A percentile compares a stretch with the other conserved stretches of the same genome.
phyloP scores from a whole-genome alignment of 495 filamentous ascomycete genomes.

The Apodospora peruviana region DNA sequence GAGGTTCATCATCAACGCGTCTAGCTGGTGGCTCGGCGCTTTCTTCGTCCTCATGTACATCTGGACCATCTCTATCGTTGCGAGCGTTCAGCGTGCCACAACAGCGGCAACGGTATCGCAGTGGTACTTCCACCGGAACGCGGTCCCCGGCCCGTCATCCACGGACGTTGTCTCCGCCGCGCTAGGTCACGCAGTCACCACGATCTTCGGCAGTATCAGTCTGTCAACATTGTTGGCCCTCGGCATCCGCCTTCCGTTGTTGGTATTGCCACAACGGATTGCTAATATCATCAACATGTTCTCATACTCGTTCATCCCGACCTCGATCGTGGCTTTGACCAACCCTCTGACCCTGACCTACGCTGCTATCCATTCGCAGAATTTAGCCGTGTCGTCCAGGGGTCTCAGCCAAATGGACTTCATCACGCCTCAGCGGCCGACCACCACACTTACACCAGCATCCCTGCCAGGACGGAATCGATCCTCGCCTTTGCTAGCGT shows the following conservation, averaged over 20 bases:
- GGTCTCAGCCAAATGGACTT: constrained; percentile 74
- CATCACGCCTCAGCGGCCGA: constrained; percentile 53
- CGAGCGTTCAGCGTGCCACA: constrained; percentile 81
- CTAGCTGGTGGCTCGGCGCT: constrained; percentile 84
- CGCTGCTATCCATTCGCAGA: constrained; percentile 86
- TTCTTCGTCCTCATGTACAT: constrained; percentile 92
- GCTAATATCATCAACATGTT: constrained; percentile 61
- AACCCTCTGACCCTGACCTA: constrained; percentile 90
- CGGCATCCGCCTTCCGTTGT: constrained; percentile 75
- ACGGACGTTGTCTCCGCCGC: constrained; percentile 77
- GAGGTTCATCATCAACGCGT: constrained; percentile 70
- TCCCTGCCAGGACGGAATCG: constrained; percentile 46
- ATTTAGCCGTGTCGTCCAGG: constrained; percentile 66
- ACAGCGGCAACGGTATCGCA: constrained; percentile 94
- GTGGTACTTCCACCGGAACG: constrained; percentile 97
- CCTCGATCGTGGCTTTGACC: constrained; percentile 75
- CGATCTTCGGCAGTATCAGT: constrained; percentile 90
- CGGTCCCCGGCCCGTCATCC: constrained; percentile 67
- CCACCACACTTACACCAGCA: constrained; percentile 56
- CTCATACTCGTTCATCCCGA: constrained; percentile 74
- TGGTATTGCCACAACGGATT: constrained; percentile 71
- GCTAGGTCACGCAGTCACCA: constrained; percentile 68
- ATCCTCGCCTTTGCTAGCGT: constrained; percentile 52
- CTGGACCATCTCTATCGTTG: constrained; percentile 83
- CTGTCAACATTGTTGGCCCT: constrained; percentile 75